Base-by-base conservation (phyloP, 345 rosid species). In the Microcos paniculata region DNA sequence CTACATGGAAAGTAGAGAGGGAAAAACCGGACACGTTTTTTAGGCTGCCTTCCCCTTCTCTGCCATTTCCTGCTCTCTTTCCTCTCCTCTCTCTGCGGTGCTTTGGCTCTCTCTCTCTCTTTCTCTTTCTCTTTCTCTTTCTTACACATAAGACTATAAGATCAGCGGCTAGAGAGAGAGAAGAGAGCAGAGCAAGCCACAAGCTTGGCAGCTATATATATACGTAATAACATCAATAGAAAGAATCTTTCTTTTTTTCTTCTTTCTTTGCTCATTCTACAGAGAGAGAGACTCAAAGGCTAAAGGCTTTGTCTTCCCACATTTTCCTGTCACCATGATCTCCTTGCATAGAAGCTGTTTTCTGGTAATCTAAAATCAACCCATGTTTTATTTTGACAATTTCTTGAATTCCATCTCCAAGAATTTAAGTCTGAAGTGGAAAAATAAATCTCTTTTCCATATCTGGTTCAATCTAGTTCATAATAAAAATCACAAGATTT, bases 261-360 rank as follows among this genome's bases (percentile, higher is more conserved):
- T 19, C 45, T 21, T 14, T 66, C 46, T 48, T 3, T 18, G 21
- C 46, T 26, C 38, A 45, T n/a, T n/a, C 59, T 43, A 19, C 13
- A 24, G 68, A 35, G 26, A 33, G 13, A 35, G 30, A 51, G 72
- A 48, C n/a, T 46, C n/a, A 28, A 67, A 16, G 33, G 76, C 19
- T 51, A 6, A 24, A 75, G 72, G 52, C 75, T 72, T 72, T 63
- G 74, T 81, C 59, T 55, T 46, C 45, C 75, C 78, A 74, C 76
- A 66, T 71, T 64, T 78, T 53, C 71, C 74, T 64, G 26, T 55
- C 84, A 76, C 85, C 78, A 90, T 88, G 91, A 77, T 80, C 74
- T 86, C 93, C 48, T 78, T 86, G 77, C 84, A 66, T 63, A 55
- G 83, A 77, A 82, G 85, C 82, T 68, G 79, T 74, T 88, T 82